Conservation (phyloP, 78 protist genomes). For the Speleostelium caveatum region DNA sequence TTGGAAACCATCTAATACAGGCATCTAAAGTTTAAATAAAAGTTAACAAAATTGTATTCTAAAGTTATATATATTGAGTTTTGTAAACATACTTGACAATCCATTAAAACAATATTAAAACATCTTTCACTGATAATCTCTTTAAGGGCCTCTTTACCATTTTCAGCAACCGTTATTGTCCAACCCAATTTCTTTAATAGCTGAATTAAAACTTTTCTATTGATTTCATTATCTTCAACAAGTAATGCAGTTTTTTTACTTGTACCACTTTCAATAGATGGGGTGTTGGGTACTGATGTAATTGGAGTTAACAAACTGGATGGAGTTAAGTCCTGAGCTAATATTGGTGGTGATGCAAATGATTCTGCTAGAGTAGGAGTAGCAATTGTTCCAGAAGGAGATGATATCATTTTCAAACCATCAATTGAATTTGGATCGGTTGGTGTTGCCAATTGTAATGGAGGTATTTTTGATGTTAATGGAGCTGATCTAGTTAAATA, state of each 20-base stretch:
- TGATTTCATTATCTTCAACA: conserved; percentile 65
- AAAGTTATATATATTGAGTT: no score
- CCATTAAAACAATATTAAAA: conserved; percentile 57
- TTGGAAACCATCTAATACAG: conserved; percentile 71
- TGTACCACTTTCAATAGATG: conserved; percentile 1
- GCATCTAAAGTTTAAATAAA: conserved; percentile 42
- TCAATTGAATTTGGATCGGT: not conserved
- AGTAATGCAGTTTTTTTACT: conserved; percentile 30
- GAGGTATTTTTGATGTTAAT: conserved; percentile 1
- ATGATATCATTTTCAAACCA: no score
- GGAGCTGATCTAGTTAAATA: not conserved
- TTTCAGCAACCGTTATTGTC: conserved; percentile 36
- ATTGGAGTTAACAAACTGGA: not conserved
- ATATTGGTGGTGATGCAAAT: not conserved
- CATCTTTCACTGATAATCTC: conserved; percentile 59
- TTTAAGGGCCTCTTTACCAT: conserved; percentile 63
- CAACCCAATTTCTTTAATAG: conserved; percentile 37
- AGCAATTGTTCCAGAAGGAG: not conserved
- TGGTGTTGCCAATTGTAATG: conserved; percentile 21
- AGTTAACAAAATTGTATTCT: no score
- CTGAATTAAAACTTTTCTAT: conserved; percentile 59
- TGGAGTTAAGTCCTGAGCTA: conserved; percentile 1
- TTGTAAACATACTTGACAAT: conserved; percentile 27
- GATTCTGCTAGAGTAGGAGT: not conserved
- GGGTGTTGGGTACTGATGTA: conserved; percentile 8